These are phyloP conservation scores for Jackrogersella minutella DNA, from an alignment of 495 filamentous ascomycete genomes.

Conservation along the genomic window DNA sequence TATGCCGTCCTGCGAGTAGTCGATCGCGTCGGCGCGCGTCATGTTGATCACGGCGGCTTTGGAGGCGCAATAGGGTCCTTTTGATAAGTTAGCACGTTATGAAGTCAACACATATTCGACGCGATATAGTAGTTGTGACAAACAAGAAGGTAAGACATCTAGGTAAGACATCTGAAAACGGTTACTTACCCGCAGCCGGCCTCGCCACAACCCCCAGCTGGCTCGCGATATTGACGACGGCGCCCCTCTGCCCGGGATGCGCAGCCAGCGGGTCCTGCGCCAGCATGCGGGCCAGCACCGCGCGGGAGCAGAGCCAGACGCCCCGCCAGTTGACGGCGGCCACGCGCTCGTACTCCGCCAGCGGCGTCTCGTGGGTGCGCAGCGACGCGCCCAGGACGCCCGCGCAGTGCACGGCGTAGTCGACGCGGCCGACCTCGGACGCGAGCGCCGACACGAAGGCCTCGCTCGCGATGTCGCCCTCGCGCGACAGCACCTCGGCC, in stretches of 20 bases:
- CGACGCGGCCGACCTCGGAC: conserved; percentile 54
- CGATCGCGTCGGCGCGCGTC: conserved; percentile 58
- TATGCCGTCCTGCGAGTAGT: conserved; percentile 58
- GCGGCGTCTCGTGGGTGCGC: conserved; percentile 34
- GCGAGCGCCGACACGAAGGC: conserved; percentile 51
- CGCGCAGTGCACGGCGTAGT: conserved; percentile 62
- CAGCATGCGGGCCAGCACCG: conserved; percentile 58
- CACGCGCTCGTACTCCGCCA: conserved; percentile 56
- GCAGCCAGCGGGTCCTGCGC: conserved; percentile 55
- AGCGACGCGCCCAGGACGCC: conserved; percentile 39
- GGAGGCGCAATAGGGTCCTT: conserved; percentile 41
- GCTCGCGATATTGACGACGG: conserved; percentile 63
- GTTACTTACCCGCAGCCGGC: conserved; percentile 54
- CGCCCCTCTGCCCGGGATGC: conserved; percentile 53
- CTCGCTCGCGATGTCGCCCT: conserved; percentile 56
- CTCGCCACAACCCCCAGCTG: conserved; percentile 62
- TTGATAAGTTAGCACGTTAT: neutral
- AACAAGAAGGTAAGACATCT: neutral
- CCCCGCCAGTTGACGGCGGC: conserved; percentile 63
- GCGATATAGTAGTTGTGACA: conserved; percentile 31
- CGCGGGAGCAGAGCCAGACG: conserved; percentile 59
- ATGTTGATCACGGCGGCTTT: conserved; percentile 49
- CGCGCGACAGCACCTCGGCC: conserved; percentile 40
- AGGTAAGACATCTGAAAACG: neutral
- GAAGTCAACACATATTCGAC: too few species aligned